Base-by-base conservation (phyloP, 441 rosid genomes). In the Adansonia rubrostipa region DNA sequence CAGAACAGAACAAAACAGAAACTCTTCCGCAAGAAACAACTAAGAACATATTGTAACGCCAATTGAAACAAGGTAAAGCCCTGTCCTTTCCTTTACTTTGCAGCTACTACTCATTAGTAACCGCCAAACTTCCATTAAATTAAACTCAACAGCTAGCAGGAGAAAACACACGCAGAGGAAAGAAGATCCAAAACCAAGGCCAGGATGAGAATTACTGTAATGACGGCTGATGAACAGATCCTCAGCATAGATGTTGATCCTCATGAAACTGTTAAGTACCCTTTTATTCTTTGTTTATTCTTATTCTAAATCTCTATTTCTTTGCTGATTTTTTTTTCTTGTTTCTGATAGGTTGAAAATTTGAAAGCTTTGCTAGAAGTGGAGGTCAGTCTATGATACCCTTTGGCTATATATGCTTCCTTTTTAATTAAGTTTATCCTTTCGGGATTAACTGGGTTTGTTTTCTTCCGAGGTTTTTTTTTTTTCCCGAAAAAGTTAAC, bases 351-450 rank as follows among this genome's bases (percentile, higher is more conserved):
- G 99, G 96, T 96, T 77, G 99, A 93, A 76, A 96, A 93, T 83
- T 92, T 96, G 79, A 96, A 96, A 84, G 98, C 99, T 40, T 83
- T 96, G 88, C 94, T 93, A 47, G 99, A 96, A 75, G 97, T 96
- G 75, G 98, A 93, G 98, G 99, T 96, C 79, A 81, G 81, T 58
- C 60, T 36, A 61, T 75, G 74, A 9, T 63, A 17, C 78, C 51
- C 69, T 17, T 47, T 58, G 28, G 64, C 24, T 51, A 8, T 24
- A 22, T 56, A 10, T 3, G 2, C 11, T 33, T 70, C 51, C 14
- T 74, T 42, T 57, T 54, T 3, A 5, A 10, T 5, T 44, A 4
- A 19, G 1, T 58, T 54, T 3, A 36, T 65, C 19, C 47, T 15
- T 64, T 33, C 36, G 28, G n/a, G 72, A 9, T 68, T 17, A 68